These are phyloP conservation scores for Mortierella alpina DNA, from an alignment of 192 early-diverging fungal genomes.

Conservation along the genomic window DNA sequence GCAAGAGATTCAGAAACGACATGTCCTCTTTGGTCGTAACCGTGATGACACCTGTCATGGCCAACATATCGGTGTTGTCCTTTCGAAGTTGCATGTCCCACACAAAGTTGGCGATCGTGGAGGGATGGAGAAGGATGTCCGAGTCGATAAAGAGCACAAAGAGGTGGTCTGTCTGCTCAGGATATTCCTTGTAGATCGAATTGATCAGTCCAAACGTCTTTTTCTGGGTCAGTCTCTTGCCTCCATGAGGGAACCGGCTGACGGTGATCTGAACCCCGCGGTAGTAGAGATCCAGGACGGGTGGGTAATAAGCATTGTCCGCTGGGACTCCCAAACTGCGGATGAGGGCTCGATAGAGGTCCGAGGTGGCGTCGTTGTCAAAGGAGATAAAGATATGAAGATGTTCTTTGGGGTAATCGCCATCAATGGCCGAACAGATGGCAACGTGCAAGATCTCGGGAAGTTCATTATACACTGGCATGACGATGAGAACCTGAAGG, in stretches of 20 bases:
- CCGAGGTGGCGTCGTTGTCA: slow-evolving; percentile 29
- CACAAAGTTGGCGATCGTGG: slow-evolving; percentile 53
- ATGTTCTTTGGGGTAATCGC: slow-evolving; percentile 29
- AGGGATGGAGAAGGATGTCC: slow-evolving; percentile 52
- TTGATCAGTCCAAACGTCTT: slow-evolving; percentile 49
- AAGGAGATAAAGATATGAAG: slow-evolving; percentile 25
- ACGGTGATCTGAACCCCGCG: slow-evolving; percentile 48
- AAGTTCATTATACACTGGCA: slow-evolving; percentile 37
- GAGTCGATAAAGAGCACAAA: slow-evolving; percentile 64
- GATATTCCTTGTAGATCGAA: slow-evolving; percentile 22
- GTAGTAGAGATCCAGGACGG: slow-evolving; percentile 32
- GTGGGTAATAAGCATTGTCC: slow-evolving; percentile 15
- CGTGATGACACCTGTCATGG: slow-evolving; percentile 24
- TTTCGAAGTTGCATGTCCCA: slow-evolving; percentile 28
- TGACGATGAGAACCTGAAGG: slow-evolving; percentile 18
- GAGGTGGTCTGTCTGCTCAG: slow-evolving; percentile 29
- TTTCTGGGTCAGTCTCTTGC: slow-evolving; percentile 64
- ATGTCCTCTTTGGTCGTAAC: slow-evolving; percentile 28
- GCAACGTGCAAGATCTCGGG: slow-evolving; percentile 19
- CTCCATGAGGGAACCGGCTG: slow-evolving; percentile 63
- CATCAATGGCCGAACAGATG: slow-evolving; percentile 31
- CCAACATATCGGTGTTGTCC: slow-evolving; percentile 13
- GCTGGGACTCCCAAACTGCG: slow-evolving; percentile 10
- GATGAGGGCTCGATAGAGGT: slow-evolving; percentile 32
- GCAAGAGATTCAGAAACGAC: slow-evolving; percentile 49